Evolutionary conservation across 1,284 basidiomycete genomes (phyloP).

Genomic region (Ustilago bromivora): DNA sequence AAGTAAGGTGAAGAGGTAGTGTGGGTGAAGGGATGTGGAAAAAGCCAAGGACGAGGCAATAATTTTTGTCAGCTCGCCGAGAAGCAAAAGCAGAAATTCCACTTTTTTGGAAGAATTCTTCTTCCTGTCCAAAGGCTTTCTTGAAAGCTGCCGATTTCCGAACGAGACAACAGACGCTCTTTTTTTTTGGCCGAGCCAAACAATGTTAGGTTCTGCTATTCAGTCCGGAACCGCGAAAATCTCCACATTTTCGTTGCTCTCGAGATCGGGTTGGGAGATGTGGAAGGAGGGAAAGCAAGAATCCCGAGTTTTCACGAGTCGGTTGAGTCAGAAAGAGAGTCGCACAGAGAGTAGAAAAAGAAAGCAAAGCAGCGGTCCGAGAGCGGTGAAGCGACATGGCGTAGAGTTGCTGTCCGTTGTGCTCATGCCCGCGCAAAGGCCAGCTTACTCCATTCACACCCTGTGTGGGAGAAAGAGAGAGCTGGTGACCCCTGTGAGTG

Average conservation of each 20-base stretch:
- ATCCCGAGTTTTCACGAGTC: conserved; percentile 39
- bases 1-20: neutral
- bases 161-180: neutral
- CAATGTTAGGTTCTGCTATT: neutral
- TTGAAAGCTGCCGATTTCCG: conserved; percentile 23
- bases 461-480: neutral
- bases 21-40: neutral
- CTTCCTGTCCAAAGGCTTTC: conserved; percentile 1
- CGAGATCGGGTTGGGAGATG: conserved; percentile 17
- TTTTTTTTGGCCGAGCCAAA: neutral
- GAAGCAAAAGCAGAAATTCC: conserved; percentile 8
- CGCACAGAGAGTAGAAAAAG: neutral
- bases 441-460: conserved; percentile 2
- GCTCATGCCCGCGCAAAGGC: conserved; percentile 23
- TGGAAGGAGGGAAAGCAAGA: conserved; percentile 12
- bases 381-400: neutral
- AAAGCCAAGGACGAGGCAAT: neutral
- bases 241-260: neutral
- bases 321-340: conserved; percentile 35
- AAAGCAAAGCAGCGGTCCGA: conserved; percentile 14
- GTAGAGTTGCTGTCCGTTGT: conserved; percentile 1
- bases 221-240: neutral
- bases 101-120: conserved; percentile 1
- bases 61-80: conserved; percentile 5
- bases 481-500: neutral